Conservation (phyloP, 2,329 filamentous ascomycete genomes). For the Fusarium buharicum region DNA sequence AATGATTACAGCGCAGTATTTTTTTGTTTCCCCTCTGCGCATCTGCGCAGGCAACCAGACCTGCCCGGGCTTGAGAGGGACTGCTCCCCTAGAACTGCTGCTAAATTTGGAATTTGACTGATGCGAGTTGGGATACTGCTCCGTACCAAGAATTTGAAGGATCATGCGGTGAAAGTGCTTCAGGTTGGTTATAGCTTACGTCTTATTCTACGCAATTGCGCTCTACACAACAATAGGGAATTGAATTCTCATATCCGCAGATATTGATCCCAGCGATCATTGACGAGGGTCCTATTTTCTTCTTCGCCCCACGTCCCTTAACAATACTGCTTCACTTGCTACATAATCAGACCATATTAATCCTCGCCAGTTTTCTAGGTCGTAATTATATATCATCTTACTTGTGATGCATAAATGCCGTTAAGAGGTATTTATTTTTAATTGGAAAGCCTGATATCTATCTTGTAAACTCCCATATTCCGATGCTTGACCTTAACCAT, state of each 20-base stretch:
- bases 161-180: constrained; percentile 26
- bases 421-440: constrained; percentile 3
- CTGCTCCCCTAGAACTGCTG: constrained; percentile 21
- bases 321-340: background rate
- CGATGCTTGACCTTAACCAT: background rate
- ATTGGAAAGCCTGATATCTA: background rate
- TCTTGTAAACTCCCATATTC: constrained; percentile 8
- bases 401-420: background rate
- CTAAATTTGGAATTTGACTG: constrained; percentile 21
- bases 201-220: constrained; percentile 22
- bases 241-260: background rate
- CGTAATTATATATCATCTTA: background rate
- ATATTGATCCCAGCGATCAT: background rate
- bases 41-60: too few relatives aligned
- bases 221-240: background rate
- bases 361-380: background rate
- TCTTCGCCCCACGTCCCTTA: constrained; percentile 7
- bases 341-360: background rate
- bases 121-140: too few relatives aligned
- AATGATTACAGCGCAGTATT: constrained; percentile 24
- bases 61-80: too few relatives aligned
- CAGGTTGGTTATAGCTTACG: background rate
- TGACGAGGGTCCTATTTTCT: constrained; percentile 1
- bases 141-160: background rate
- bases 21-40: constrained; percentile 11